These are phyloP conservation scores for Cytospora piceicola DNA, from an alignment of 2,329 filamentous ascomycete species.

Conservation along the genomic window DNA sequence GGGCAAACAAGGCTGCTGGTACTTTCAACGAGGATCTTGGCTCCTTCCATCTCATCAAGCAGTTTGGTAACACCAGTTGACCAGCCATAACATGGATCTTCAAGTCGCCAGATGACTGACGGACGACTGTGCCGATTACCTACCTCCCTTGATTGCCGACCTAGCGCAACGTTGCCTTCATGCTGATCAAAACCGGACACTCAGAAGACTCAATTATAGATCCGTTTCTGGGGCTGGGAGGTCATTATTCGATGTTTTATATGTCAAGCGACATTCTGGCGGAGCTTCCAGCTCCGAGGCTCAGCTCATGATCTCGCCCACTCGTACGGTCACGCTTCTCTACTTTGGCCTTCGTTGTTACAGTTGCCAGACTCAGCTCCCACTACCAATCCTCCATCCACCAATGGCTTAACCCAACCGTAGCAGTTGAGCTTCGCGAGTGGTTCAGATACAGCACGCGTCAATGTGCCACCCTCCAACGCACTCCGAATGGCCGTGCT, in stretches of 20 bases:
- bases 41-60: not conserved
- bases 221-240: not conserved
- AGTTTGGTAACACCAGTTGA: too few species aligned
- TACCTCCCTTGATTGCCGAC: not conserved
- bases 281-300: not conserved
- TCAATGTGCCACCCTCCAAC: constrained; percentile 2
- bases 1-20: too few species aligned
- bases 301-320: not conserved
- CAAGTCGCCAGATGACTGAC: too few species aligned
- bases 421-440: not conserved
- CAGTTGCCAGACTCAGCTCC: not conserved
- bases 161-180: not conserved
- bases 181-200: not conserved
- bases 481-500: not conserved
- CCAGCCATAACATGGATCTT: too few species aligned
- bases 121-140: not conserved
- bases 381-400: not conserved
- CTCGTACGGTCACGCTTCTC: not conserved
- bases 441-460: constrained; percentile 5
- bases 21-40: not conserved
- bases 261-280: not conserved
- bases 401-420: not conserved
- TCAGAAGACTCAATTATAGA: not conserved
- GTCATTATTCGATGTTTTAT: not conserved
- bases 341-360: not conserved